These are phyloP conservation scores for Clonostachys sp. DNA, from an alignment of 2,329 filamentous ascomycete species.

Conservation along the genomic window DNA sequence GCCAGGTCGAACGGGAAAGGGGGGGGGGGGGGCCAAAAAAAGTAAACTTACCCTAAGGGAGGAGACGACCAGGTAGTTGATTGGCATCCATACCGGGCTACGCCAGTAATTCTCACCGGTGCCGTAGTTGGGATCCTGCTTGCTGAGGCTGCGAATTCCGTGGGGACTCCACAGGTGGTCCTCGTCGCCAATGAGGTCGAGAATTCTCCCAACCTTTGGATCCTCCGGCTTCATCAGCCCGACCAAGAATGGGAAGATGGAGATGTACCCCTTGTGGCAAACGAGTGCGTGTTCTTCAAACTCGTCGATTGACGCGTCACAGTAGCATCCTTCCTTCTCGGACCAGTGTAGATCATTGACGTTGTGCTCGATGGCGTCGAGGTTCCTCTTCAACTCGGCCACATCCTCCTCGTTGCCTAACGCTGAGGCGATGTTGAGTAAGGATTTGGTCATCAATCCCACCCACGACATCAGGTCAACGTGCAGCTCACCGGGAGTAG, in stretches of 20 bases:
- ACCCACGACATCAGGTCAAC: slow-evolving; percentile 95
- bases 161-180: slow-evolving; percentile 85
- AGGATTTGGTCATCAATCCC: slow-evolving; percentile 88
- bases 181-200: slow-evolving; percentile 76
- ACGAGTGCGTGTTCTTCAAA: slow-evolving; percentile 87
- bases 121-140: slow-evolving; percentile 76
- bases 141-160: slow-evolving; percentile 87
- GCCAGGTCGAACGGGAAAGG: neutral
- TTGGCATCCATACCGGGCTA: slow-evolving; percentile 90
- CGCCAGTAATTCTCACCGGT: slow-evolving; percentile 97
- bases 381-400: slow-evolving; percentile 64
- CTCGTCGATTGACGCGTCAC: slow-evolving; percentile 91
- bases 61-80: slow-evolving; percentile 84
- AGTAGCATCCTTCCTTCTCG: slow-evolving; percentile 75
- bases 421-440: slow-evolving; percentile 72
- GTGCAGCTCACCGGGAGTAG: slow-evolving; percentile 92
- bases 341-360: slow-evolving; percentile 94
- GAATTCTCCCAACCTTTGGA: slow-evolving; percentile 66
- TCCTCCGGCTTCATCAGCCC: slow-evolving; percentile 73
- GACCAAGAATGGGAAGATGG: slow-evolving; percentile 85
- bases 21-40: neutral
- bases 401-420: slow-evolving; percentile 76
- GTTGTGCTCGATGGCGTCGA: slow-evolving; percentile 77
- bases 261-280: slow-evolving; percentile 96
- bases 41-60: slow-evolving; percentile 66